phyloP scores from a whole-genome alignment of 139 green algal genomes.

The Volvox reticuliferus region DNA sequence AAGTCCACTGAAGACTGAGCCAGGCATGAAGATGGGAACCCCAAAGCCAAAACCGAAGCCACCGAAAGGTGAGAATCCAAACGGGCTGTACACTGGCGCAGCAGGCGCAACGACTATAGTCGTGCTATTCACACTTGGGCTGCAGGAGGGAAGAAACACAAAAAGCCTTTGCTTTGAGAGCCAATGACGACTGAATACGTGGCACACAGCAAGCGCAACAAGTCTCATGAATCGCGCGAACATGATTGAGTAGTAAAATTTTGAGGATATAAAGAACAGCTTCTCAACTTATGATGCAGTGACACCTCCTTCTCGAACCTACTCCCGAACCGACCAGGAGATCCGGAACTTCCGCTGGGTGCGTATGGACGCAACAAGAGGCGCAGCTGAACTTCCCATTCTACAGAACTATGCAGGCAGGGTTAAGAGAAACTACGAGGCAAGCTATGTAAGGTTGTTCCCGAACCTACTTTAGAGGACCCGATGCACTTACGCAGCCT shows the following conservation, averaged over 20 bases:
- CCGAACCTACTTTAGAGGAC: background rate
- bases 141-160: background rate
- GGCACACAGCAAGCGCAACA: background rate
- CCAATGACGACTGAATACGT: background rate
- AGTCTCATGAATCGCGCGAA: background rate
- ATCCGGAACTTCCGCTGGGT: slow-evolving; percentile 27
- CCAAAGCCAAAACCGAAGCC: slow-evolving; percentile 45
- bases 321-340: background rate
- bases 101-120: slow-evolving; percentile 15
- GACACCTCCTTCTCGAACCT: background rate
- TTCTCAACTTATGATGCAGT: background rate
- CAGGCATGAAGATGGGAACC: slow-evolving; percentile 48
- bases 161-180: background rate
- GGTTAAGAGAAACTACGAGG: too few relatives aligned
- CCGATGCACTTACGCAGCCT: slow-evolving; percentile 39
- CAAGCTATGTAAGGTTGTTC: background rate
- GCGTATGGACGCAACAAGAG: slow-evolving; percentile 21
- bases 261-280: background rate
- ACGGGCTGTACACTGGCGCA: slow-evolving; percentile 39
- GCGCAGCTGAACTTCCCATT: background rate
- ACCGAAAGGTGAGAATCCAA: slow-evolving; percentile 49
- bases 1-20: slow-evolving; percentile 42
- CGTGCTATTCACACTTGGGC: slow-evolving; percentile 5
- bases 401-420: background rate
- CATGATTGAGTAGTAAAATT: background rate